Conservation (phyloP, 305 asterid species). For the Caryopteris hybrid region DNA sequence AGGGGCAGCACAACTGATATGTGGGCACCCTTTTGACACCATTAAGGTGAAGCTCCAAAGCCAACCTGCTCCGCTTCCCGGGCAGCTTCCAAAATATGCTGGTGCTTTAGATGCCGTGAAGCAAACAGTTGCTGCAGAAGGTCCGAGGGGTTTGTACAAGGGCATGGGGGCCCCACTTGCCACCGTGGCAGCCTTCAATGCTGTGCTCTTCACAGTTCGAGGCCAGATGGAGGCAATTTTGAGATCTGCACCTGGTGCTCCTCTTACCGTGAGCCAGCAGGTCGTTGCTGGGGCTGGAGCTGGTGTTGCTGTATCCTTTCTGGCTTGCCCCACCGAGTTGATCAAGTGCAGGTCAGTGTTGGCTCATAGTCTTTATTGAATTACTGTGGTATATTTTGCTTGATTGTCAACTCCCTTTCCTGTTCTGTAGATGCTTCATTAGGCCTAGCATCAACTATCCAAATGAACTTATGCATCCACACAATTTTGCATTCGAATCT, state of each 20-base stretch:
- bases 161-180: slow-evolving; percentile 99
- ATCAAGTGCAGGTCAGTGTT: slow-evolving; percentile 81
- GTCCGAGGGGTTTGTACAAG: slow-evolving; percentile 81
- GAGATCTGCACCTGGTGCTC: slow-evolving; percentile 72
- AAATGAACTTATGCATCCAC: background rate
- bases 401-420: background rate
- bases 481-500: too few relatives aligned
- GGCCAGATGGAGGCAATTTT: slow-evolving; percentile 83
- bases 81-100: slow-evolving; percentile 66
- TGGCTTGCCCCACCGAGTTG: slow-evolving; percentile 96
- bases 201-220: slow-evolving; percentile 79
- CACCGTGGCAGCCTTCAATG: slow-evolving; percentile 94
- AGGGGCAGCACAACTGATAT: slow-evolving; percentile 82
- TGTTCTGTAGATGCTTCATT: background rate
- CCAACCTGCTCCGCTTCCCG: slow-evolving; percentile 81
- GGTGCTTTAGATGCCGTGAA: slow-evolving; percentile 93
- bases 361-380: background rate
- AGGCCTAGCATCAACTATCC: background rate
- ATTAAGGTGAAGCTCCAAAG: slow-evolving; percentile 97
- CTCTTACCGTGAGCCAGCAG: slow-evolving; percentile 79
- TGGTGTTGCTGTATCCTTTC: slow-evolving; percentile 86
- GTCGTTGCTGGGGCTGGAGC: slow-evolving; percentile 87
- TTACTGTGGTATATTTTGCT: too few relatives aligned
- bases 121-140: slow-evolving; percentile 90
- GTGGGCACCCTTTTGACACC: slow-evolving; percentile 94